Evolutionary conservation across 345 rosid species (phyloP).

Genomic region (Brassica rapa): DNA sequence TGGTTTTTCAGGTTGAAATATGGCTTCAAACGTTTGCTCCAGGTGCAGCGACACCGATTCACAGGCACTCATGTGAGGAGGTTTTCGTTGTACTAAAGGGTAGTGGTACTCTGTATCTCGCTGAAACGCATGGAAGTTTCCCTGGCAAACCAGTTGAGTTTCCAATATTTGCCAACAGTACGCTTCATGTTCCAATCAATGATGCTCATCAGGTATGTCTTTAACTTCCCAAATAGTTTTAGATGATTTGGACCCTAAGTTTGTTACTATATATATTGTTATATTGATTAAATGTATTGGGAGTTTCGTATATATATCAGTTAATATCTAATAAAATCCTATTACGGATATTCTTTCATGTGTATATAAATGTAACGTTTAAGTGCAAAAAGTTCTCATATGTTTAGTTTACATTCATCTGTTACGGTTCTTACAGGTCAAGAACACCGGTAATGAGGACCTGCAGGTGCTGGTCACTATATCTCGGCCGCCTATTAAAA

Average conservation of each 20-base stretch:
- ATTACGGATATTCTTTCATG: too few relatives aligned
- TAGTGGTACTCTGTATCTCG: slow-evolving; percentile 48
- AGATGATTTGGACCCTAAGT: not conserved
- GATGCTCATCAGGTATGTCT: slow-evolving; percentile 83
- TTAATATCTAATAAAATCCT: too few relatives aligned
- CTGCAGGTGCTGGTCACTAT: slow-evolving; percentile 71
- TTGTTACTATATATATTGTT: not conserved
- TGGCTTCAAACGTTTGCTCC: slow-evolving; percentile 96
- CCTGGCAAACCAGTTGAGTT: slow-evolving; percentile 81
- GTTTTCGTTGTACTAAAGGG: slow-evolving; percentile 56
- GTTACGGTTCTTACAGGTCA: slow-evolving; percentile 36
- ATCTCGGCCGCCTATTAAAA: slow-evolving; percentile 85
- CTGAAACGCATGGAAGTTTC: slow-evolving; percentile 59
- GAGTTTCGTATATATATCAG: too few relatives aligned
- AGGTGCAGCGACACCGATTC: slow-evolving; percentile 75
- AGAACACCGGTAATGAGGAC: slow-evolving; percentile 76
- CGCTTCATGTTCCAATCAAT: slow-evolving; percentile 76
- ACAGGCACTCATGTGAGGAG: slow-evolving; percentile 95
- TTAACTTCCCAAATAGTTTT: not conserved
- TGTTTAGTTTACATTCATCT: not conserved
- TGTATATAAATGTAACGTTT: too few relatives aligned
- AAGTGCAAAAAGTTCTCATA: too few relatives aligned
- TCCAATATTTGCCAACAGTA: slow-evolving; percentile 68
- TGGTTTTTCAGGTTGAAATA: slow-evolving; percentile 62
- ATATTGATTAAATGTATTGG: too few relatives aligned